phyloP scores from a whole-genome alignment of 805 yeast species.

The Saturnispora ahearnii region DNA sequence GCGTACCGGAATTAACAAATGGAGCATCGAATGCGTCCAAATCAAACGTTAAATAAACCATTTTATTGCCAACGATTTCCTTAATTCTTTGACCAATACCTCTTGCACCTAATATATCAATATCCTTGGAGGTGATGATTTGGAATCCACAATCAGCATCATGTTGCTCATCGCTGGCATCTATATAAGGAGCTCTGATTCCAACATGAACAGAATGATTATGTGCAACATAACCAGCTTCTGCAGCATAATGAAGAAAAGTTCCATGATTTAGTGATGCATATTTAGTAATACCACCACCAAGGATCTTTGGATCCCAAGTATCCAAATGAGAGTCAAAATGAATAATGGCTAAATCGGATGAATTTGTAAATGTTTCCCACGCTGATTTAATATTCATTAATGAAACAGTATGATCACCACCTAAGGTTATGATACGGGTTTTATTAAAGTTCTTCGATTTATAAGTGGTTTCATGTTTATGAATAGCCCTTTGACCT shows the following conservation, averaged over 20 bases:
- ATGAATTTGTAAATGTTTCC: constrained; percentile 38
- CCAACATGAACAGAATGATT: constrained; percentile 53
- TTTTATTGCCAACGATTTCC: constrained; percentile 29
- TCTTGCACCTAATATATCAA: constrained; percentile 32
- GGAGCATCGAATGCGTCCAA: constrained; percentile 64
- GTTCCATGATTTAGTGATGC: constrained; percentile 57
- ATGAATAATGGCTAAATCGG: constrained; percentile 45
- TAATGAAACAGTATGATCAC: constrained; percentile 51
- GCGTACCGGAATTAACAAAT: constrained; percentile 76
- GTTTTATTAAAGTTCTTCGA: constrained; percentile 18
- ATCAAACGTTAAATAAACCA: constrained; percentile 40
- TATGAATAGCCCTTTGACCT: constrained; percentile 41
- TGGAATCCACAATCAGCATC: constrained; percentile 45
- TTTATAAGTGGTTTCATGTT: constrained; percentile 22
- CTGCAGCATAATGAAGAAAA: constrained; percentile 60
- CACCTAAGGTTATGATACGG: constrained; percentile 46
- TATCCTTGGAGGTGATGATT: constrained; percentile 37
- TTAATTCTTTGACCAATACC: constrained; percentile 31
- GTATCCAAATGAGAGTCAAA: constrained; percentile 67
- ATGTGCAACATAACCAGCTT: constrained; percentile 47
- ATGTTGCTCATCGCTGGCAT: constrained; percentile 28
- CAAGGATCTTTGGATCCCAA: constrained; percentile 55
- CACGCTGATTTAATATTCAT: constrained; percentile 43
- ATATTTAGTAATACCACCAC: constrained; percentile 54
- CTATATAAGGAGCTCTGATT: constrained; percentile 51